These are phyloP conservation scores for Straminergon stramineum DNA, from an alignment of 225 moss, liverwort and hornwort species.

Conservation along the genomic window DNA sequence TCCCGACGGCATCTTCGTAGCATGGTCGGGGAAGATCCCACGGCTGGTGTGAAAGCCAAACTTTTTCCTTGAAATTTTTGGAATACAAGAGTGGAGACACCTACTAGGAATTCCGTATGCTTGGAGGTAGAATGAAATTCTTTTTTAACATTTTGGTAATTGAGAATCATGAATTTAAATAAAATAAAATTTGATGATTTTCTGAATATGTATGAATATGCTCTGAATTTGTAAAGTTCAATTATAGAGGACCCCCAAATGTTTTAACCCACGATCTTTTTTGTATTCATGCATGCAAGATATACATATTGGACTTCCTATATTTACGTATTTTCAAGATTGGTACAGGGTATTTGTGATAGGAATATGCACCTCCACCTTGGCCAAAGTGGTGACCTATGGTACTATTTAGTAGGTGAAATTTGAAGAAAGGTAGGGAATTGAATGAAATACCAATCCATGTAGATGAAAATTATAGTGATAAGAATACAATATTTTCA, in stretches of 20 bases:
- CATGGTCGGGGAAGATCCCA: not conserved
- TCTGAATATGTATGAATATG: not conserved
- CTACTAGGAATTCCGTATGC: not conserved
- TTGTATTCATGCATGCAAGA: fast-evolving
- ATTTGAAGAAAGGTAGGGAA: not conserved
- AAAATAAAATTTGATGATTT: not conserved
- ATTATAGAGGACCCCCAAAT: not conserved
- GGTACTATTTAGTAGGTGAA: not conserved
- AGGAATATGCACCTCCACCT: not conserved
- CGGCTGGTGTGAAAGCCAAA: not conserved
- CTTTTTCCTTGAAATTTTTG: not conserved
- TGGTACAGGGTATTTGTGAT: fast-evolving
- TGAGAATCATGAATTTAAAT: not conserved
- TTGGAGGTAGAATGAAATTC: not conserved
- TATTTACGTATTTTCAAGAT: fast-evolving
- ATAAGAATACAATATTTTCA: not conserved
- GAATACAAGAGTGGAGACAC: not conserved
- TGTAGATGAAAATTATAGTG: fast-evolving
- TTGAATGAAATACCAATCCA: not conserved
- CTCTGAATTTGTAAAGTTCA: not conserved
- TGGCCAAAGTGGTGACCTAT: fast-evolving
- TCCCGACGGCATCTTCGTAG: not conserved
- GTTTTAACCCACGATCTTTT: not conserved
- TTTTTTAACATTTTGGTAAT: not conserved
- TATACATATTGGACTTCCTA: not conserved